Evolutionary conservation across 495 filamentous ascomycete genomes (phyloP).

Genomic region (Penicillium angulare): DNA sequence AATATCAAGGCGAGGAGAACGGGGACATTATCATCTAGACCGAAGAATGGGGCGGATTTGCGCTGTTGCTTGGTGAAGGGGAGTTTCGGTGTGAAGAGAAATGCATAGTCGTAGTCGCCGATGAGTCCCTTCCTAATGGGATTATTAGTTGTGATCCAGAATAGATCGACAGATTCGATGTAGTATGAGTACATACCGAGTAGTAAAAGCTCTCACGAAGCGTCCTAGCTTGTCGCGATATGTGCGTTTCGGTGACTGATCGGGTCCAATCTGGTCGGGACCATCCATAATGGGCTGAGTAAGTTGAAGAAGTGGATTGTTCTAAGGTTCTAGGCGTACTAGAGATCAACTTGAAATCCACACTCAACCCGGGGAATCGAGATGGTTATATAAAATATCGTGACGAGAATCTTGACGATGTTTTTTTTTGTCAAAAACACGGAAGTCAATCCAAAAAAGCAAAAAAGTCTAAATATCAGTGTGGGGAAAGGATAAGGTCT

Average conservation of each 20-base stretch:
- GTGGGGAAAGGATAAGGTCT: too few relatives aligned
- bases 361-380: conserved; percentile 1
- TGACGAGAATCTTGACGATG: neutral
- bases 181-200: conserved; percentile 35
- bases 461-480: too few relatives aligned
- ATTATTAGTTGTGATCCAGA: conserved; percentile 28
- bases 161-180: too few relatives aligned
- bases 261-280: conserved; percentile 53
- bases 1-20: conserved; percentile 71
- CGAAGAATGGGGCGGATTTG: conserved; percentile 77
- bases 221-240: conserved; percentile 35
- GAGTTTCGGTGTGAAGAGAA: conserved; percentile 73
- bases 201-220: conserved; percentile 45
- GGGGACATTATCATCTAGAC: conserved; percentile 79
- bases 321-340: neutral
- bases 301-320: neutral
- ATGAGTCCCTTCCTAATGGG: conserved; percentile 65
- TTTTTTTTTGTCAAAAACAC: too few relatives aligned
- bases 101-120: conserved; percentile 83
- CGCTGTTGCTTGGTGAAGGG: conserved; percentile 74
- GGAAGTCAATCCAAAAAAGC: too few relatives aligned
- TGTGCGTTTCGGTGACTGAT: conserved; percentile 39
- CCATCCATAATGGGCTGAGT: conserved; percentile 43
- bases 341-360: too few relatives aligned
- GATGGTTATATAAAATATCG: conserved; percentile 1